phyloP scores from a whole-genome alignment of 192 early-diverging fungal genomes.

The Martensiomyces pterosporus region DNA sequence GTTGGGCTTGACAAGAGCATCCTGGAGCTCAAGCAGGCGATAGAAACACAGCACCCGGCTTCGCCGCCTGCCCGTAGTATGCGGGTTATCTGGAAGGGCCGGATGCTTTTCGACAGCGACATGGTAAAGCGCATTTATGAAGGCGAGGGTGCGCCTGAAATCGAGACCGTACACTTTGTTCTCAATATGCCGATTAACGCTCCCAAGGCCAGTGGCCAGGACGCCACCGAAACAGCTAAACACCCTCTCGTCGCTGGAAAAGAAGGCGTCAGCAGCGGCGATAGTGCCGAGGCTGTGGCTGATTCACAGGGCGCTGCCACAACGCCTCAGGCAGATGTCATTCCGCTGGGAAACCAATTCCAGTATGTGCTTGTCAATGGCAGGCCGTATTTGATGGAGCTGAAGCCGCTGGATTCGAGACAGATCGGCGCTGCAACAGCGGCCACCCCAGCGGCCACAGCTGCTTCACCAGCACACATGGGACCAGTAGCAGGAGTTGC shows the following conservation, averaged over 20 bases:
- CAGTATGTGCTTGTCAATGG: conserved; percentile 48
- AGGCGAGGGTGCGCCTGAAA: background rate
- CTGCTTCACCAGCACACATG: too few relatives aligned
- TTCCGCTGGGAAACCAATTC: conserved; percentile 33
- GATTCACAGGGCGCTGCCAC: too few relatives aligned
- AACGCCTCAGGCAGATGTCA: conserved; percentile 5
- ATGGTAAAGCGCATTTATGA: conserved; percentile 7
- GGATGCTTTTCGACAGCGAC: conserved; percentile 22
- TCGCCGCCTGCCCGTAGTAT: conserved; percentile 32
- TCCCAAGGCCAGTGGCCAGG: too few relatives aligned
- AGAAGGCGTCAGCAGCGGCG: too few relatives aligned
- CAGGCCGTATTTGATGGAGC: conserved; percentile 30
- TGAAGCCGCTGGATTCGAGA: background rate
- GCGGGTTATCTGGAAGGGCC: conserved; percentile 46
- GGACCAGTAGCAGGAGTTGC: too few relatives aligned
- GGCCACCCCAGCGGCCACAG: background rate
- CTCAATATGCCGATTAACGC: background rate
- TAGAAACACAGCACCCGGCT: conserved; percentile 23
- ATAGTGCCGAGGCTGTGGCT: background rate
- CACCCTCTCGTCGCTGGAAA: too few relatives aligned
- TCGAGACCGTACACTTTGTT: conserved; percentile 9
- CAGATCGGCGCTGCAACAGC: background rate
- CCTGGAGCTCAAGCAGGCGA: conserved; percentile 24
- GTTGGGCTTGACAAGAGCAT: conserved; percentile 13
- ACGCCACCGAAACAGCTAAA: too few relatives aligned